Base-by-base conservation (phyloP, 1,139 yeast genomes). In the Scheffersomyces stambukii region DNA sequence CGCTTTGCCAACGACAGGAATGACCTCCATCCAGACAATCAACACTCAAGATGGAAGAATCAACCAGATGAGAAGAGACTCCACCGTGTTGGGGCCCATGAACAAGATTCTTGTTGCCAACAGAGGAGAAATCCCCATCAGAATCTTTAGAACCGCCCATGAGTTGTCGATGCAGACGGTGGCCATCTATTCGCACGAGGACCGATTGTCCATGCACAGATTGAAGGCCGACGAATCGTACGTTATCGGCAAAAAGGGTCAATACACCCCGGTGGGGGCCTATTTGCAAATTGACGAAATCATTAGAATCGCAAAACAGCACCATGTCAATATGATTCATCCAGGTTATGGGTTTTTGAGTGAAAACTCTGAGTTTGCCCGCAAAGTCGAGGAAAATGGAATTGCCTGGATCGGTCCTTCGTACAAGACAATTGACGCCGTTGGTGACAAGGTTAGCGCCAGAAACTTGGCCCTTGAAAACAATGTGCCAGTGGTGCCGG, bases 321-420 rank as follows among this genome's bases (percentile, higher is more conserved):
- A 89, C 59, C 68, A 73, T 20, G 99, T 89, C 33, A 81, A 86
- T 60, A 89, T 91, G 94, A 89, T 91, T 57, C 98, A 91, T 56
- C 99, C 99, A 7, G 99, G 99, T 46, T 91, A 91, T 56, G 99
- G 99, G 8, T 91, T 91, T 63, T 68, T 91, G 34, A 81, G 95
- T 11, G 98, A 91, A 63, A 91, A 91, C 66, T 75, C 96, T 11
- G 95, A 85, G 54, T 86, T 91, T 57, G 98, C 99, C 35, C 69
- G 77, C 41, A 89, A 88, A 62, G 96, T 91, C 28, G 94, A 77
- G 48, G 93, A 76, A 46, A 80, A 78, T 31, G 98, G 97, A 19
- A 83, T 93, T 53, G 82, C 86, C 32, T 91, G 98, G 97, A 76
- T 91, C 42, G 99, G 99, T 17, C 99, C 99, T 19, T 75, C 89